Percentiles rank a stretch among this genome's conserved stretches.
Evolutionary conservation across 2,329 filamentous ascomycete species (phyloP).

Genomic region (Aspergillus pseudoglaucus): DNA sequence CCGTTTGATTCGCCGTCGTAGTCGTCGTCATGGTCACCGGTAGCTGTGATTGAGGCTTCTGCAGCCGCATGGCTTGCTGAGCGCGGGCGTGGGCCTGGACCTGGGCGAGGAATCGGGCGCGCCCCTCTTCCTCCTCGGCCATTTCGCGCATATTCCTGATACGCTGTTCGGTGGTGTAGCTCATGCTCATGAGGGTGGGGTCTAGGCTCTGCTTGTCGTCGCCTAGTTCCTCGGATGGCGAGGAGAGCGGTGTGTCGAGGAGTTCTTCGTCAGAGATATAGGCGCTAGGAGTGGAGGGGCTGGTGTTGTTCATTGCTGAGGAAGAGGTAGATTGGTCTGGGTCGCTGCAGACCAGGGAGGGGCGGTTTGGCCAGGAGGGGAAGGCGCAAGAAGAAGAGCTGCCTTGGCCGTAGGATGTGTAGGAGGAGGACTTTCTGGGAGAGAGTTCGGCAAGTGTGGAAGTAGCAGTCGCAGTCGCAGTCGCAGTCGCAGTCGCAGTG

Average conservation of each 20-base stretch:
- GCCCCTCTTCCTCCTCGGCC: slow-evolving; percentile 31
- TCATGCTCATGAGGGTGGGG: slow-evolving; percentile 5
- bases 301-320: not conserved
- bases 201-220: not conserved
- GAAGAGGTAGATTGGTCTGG: slow-evolving; percentile 12
- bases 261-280: slow-evolving; percentile 40
- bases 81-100: slow-evolving; percentile 37
- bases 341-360: slow-evolving; percentile 29
- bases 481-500: not conserved
- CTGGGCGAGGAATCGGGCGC: slow-evolving; percentile 33
- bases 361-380: slow-evolving; percentile 39
- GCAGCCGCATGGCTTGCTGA: slow-evolving; percentile 31
- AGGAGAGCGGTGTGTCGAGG: slow-evolving; percentile 24
- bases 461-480: not conserved
- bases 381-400: slow-evolving; percentile 38
- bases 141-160: slow-evolving; percentile 30
- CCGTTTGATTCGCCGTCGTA: not conserved
- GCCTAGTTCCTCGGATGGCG: not conserved
- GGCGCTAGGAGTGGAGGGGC: slow-evolving; percentile 26
- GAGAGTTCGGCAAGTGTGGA: not conserved
- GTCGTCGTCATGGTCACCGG: not conserved
- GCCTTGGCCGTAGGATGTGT: slow-evolving; percentile 31
- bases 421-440: slow-evolving; percentile 38
- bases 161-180: slow-evolving; percentile 35
- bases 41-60: slow-evolving; percentile 26